These are phyloP conservation scores for Brassica balearica DNA, from an alignment of 441 rosid genomes.

Conservation along the genomic window DNA sequence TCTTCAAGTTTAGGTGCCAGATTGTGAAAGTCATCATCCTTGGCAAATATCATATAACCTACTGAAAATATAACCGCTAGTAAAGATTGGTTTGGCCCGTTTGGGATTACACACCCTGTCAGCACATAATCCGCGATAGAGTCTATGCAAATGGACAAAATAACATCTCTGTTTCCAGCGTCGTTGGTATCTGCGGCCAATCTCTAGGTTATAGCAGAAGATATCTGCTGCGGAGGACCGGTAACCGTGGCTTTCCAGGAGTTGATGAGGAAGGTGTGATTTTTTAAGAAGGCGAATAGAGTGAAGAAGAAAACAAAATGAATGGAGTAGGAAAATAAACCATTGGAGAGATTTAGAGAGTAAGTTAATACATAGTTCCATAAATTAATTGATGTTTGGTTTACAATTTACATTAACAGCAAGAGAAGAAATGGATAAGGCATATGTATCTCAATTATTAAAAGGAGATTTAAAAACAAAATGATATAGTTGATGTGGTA, in stretches of 20 bases:
- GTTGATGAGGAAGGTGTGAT: background rate
- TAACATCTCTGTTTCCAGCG: background rate
- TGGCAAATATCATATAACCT: background rate
- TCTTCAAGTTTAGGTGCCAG: background rate
- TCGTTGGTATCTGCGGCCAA: background rate
- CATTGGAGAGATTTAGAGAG: background rate
- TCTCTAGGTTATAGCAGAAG: background rate
- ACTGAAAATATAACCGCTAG: background rate
- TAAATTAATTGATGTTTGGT: background rate
- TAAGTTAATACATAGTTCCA: background rate
- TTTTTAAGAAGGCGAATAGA: background rate
- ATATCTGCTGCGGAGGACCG: background rate
- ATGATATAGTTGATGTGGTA: background rate
- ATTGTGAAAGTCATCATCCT: background rate
- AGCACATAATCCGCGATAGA: background rate
- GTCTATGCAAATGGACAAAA: background rate
- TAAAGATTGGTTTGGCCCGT: background rate
- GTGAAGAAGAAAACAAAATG: background rate
- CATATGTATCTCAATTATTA: background rate
- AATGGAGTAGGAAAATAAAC: too few relatives aligned
- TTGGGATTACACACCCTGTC: background rate
- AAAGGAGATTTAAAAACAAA: background rate
- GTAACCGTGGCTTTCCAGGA: background rate
- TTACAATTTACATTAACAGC: background rate
- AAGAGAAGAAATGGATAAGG: background rate